phyloP scores from a whole-genome alignment of 768 basidiomycete genomes.

The Panaeolus cyanescens region DNA sequence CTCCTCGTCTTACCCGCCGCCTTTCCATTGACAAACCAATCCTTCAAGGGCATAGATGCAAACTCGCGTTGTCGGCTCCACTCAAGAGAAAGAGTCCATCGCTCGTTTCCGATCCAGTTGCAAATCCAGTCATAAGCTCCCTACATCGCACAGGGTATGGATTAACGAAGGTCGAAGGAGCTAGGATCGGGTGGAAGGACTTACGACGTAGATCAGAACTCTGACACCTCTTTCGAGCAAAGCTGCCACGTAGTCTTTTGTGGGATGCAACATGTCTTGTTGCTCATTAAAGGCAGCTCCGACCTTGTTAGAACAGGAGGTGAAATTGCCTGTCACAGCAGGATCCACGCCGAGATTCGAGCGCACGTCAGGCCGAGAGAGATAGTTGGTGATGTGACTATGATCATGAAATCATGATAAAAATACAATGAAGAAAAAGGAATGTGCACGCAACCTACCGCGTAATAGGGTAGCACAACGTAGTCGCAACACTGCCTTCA shows the following conservation, averaged over 20 bases:
- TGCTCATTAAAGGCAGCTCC: constrained; percentile 43
- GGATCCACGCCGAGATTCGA: constrained; percentile 63
- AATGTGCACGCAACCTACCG: constrained; percentile 16
- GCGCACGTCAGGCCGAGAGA: constrained; percentile 59
- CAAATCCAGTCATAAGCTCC: constrained; percentile 50
- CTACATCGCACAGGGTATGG: background rate
- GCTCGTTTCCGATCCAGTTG: constrained; percentile 67
- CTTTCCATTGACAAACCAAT: constrained; percentile 58
- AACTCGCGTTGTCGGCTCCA: constrained; percentile 62
- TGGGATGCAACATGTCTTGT: constrained; percentile 46
- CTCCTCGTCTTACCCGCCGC: constrained; percentile 59
- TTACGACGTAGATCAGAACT: constrained; percentile 65
- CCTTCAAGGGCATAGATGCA: constrained; percentile 37
- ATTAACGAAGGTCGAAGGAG: background rate
- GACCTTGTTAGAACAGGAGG: constrained; percentile 40
- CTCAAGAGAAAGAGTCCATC: constrained; percentile 57
- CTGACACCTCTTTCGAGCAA: constrained; percentile 73
- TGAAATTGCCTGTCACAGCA: constrained; percentile 31
- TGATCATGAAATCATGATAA: background rate
- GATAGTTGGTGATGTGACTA: constrained; percentile 62
- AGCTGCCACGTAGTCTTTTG: constrained; percentile 58
- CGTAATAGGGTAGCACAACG: constrained; percentile 62
- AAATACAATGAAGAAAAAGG: background rate
- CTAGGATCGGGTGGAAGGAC: constrained; percentile 28
- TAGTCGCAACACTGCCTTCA: constrained; percentile 43